Percentiles rank a stretch among this genome's conserved stretches.
These are phyloP conservation scores for Nicotiana tomentosiformis DNA, from an alignment of 257 asterid species.

Conservation along the genomic window DNA sequence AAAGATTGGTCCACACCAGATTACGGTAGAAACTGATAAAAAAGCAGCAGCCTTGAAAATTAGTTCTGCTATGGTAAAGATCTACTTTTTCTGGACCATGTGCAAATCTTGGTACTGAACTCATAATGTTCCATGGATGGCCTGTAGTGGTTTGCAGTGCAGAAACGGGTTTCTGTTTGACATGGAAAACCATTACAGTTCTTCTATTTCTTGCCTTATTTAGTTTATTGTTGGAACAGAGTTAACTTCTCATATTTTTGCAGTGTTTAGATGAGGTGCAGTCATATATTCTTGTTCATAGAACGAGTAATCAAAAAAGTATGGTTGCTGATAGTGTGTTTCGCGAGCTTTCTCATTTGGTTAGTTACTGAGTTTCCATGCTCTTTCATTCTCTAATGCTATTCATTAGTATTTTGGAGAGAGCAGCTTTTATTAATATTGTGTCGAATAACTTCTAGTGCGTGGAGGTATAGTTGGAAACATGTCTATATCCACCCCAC, in stretches of 20 bases:
- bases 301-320: slow-evolving; percentile 43
- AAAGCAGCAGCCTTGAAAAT: slow-evolving; percentile 61
- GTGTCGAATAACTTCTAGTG: neutral
- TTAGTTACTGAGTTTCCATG: slow-evolving; percentile 30
- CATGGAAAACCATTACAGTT: neutral
- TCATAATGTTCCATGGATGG: neutral
- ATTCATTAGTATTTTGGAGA: neutral
- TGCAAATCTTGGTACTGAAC: neutral
- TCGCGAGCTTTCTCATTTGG: slow-evolving; percentile 51
- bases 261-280: slow-evolving; percentile 96
- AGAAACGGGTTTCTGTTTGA: neutral
- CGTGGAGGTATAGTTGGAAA: neutral
- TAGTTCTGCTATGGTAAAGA: slow-evolving; percentile 63
- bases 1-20: slow-evolving; percentile 58
- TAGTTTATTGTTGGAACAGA: slow-evolving; percentile 1
- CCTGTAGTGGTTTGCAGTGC: neutral
- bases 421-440: neutral
- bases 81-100: neutral
- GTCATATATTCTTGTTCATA: slow-evolving; percentile 67
- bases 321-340: slow-evolving; percentile 24
- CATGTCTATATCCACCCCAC: neutral
- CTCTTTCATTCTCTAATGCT: neutral
- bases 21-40: slow-evolving; percentile 46
- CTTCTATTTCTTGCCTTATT: neutral
- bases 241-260: slow-evolving; percentile 13